Conservation (phyloP, 208 protist genomes). For the Trichomonas gallinae region DNA sequence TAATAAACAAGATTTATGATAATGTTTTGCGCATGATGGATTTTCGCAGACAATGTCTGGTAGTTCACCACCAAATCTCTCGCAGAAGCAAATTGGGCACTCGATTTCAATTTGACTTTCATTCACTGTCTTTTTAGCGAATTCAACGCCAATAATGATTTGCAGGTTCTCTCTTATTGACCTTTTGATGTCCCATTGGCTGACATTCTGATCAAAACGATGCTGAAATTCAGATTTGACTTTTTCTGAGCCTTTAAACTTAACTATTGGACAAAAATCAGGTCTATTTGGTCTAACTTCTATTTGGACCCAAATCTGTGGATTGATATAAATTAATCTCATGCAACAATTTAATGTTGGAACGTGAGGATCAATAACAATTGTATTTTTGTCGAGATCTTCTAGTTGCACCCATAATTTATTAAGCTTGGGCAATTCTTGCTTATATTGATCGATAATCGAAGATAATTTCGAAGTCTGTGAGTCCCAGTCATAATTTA, state of each 20-base stretch:
- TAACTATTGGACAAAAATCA: not conserved
- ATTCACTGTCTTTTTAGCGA: not conserved
- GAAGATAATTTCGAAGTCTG: not conserved
- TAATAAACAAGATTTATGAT: not conserved
- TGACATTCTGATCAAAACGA: not conserved
- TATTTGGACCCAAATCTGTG: not conserved
- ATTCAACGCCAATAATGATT: not conserved
- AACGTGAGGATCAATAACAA: not conserved
- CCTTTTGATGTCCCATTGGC: not conserved
- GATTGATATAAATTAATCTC: not conserved
- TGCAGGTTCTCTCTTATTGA: not conserved
- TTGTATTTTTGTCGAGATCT: not conserved
- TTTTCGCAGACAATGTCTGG: not conserved
- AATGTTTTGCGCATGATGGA: not conserved
- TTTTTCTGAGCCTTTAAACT: not conserved
- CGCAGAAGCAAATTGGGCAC: not conserved
- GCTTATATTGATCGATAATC: not conserved
- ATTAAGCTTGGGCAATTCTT: not conserved
- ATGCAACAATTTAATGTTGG: conserved; percentile 11
- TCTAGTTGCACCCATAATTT: not conserved
- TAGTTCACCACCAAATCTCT: not conserved
- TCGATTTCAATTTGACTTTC: not conserved
- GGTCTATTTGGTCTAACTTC: not conserved
- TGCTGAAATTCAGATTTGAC: not conserved
- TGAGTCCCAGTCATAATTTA: not conserved